Percentiles rank a stretch among this genome's conserved stretches.
Evolutionary conservation across 805 yeast species (phyloP).

Genomic region (Pichia manshurica): DNA sequence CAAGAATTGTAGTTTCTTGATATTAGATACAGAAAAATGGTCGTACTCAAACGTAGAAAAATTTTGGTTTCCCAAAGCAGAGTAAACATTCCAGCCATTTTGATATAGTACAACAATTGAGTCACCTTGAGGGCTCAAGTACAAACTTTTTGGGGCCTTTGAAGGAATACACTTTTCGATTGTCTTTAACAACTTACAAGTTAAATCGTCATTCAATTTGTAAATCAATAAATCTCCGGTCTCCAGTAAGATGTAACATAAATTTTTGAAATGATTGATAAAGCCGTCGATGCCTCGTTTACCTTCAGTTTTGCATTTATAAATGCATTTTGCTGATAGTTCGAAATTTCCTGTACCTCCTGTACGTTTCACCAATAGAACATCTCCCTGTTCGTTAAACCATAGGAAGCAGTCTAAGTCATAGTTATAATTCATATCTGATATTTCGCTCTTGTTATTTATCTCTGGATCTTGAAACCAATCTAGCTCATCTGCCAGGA

Average conservation of each 20-base stretch:
- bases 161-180: slow-evolving; percentile 34
- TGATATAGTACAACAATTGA: slow-evolving; percentile 24
- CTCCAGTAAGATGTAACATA: slow-evolving; percentile 35
- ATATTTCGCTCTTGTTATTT: slow-evolving; percentile 15
- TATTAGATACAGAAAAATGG: slow-evolving; percentile 18
- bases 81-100: slow-evolving; percentile 44
- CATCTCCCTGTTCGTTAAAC: slow-evolving; percentile 27
- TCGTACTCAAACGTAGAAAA: slow-evolving; percentile 37
- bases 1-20: slow-evolving; percentile 18
- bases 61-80: slow-evolving; percentile 42
- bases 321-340: slow-evolving; percentile 23
- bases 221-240: slow-evolving; percentile 34
- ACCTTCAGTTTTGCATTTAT: slow-evolving; percentile 10
- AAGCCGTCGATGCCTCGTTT: slow-evolving; percentile 25
- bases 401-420: slow-evolving; percentile 27
- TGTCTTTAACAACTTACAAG: slow-evolving; percentile 26
- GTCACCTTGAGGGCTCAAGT: slow-evolving; percentile 25
- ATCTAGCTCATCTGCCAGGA: slow-evolving; percentile 26
- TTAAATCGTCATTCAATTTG: slow-evolving; percentile 32
- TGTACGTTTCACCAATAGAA: slow-evolving; percentile 23
- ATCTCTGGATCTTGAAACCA: slow-evolving; percentile 26
- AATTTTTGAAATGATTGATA: slow-evolving; percentile 37
- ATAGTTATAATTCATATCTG: slow-evolving; percentile 17
- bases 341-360: slow-evolving; percentile 11
- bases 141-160: slow-evolving; percentile 27